Conservation (phyloP, 352 stramenopile genomes). For the Globisporangium splendens region DNA sequence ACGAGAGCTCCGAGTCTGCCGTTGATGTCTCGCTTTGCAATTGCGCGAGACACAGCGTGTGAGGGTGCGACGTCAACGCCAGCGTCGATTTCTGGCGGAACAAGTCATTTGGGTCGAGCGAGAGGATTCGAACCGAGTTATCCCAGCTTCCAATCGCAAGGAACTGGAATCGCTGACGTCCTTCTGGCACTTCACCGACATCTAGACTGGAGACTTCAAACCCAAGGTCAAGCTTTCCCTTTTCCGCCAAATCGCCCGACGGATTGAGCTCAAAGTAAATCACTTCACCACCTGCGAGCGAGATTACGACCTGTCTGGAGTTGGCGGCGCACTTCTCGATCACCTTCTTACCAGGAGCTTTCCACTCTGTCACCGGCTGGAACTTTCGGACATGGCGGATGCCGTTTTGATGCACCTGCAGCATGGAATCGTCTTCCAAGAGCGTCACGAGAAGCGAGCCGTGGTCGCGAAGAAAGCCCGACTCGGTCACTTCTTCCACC, state of each 20-base stretch:
- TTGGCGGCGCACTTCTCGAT: slow-evolving; percentile 97
- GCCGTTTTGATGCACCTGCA: slow-evolving; percentile 95
- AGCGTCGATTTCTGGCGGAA: slow-evolving; percentile 86
- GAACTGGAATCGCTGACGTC: slow-evolving; percentile 93
- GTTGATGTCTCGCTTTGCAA: slow-evolving; percentile 75
- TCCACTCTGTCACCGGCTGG: slow-evolving; percentile 95
- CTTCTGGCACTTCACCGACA: slow-evolving; percentile 92
- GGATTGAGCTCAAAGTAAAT: slow-evolving; percentile 99
- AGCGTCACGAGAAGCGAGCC: slow-evolving; percentile 94
- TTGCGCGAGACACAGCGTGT: slow-evolving; percentile 77
- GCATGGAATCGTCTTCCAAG: slow-evolving; percentile 93
- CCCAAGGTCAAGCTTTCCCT: slow-evolving; percentile 91
- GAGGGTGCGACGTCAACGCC: slow-evolving; percentile 76
- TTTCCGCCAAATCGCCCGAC: slow-evolving; percentile 92
- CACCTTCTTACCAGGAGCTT: slow-evolving; percentile 95
- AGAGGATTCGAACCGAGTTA: slow-evolving; percentile 92
- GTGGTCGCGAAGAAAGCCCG: slow-evolving; percentile 93
- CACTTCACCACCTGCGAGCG: slow-evolving; percentile 93
- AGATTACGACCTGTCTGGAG: slow-evolving; percentile 95
- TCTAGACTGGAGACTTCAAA: slow-evolving; percentile 98
- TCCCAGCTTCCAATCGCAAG: slow-evolving; percentile 94
- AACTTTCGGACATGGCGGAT: slow-evolving; percentile 95
- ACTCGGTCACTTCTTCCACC: slow-evolving; percentile 97
- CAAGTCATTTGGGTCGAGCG: slow-evolving; percentile 90
- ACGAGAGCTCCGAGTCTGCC: slow-evolving; percentile 44